Base-by-base conservation (phyloP, 495 filamentous ascomycete genomes). In the Trichocladium uniseriatum region DNA sequence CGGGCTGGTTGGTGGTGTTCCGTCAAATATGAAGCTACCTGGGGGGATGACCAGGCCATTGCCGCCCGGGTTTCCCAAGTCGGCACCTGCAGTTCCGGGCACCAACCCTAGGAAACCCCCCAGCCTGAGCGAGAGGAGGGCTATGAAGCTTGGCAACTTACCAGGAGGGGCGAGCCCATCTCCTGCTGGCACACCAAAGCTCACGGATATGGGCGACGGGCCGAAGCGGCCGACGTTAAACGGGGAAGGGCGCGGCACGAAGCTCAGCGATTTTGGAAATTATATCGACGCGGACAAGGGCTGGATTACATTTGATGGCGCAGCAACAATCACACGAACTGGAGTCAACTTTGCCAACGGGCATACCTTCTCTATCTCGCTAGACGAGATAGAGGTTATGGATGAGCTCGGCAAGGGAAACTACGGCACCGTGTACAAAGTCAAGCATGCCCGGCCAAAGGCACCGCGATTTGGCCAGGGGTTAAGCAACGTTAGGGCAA, bases 361-460 rank as follows among this genome's bases (percentile, higher is more conserved):
- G 2, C 84, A 81, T 20, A 89, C 81, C 52, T 97, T 99, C 69
- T 86, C 74, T 60, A 96, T 99, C 51, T 97, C 92, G 7, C 72
- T 99, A 37, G 91, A 97, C 54, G 92, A 99, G 59, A 84, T 99
- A 2, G 91, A 97, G 57, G 91, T 84, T 6, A 62, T 99, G 49
- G 94, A 96, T 48, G 92, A 99, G 69, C 69, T 99, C 13, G 92
- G 92, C 34, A 99, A 97, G 67, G 92, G 92, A 16, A 99, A 99
- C 59, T 99, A 99, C 57, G 92, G 92, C 18, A 97, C 91, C 0
- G 92, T 99, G 9, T 96, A 94, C 76, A 95, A 90, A 63, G 92
- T 96, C 38, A 79, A 87, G 49, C 92, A 97, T 69, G 81, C 82
- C 44, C 79, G 86, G 45, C 87, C 87, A 22, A 75, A 79, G 38